Base-by-base conservation (phyloP, 2,329 filamentous ascomycete species). In the Penicillium sp. region DNA sequence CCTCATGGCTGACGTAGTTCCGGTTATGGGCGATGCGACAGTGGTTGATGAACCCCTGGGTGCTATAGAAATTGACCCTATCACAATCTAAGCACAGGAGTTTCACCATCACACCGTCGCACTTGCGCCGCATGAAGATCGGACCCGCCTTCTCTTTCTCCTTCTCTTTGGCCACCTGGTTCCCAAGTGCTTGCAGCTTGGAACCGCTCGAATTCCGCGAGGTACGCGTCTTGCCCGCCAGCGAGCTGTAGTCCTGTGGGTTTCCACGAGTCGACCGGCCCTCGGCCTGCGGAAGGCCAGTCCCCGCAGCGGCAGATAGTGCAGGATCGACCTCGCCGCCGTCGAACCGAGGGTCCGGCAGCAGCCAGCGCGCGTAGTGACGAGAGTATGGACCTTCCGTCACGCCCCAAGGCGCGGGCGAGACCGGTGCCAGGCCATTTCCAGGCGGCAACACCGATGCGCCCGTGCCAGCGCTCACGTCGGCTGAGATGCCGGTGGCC, bases 1-100 rank as follows among this genome's bases (percentile, higher is more conserved):
- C 87, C 64, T 97, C 91, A 59, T 98, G 93, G 56, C 88, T 96
- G 69, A 94, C 91, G 73, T 90, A 97, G 50, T 94, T 89, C 43
- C 87, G 79, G 62, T 85, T 86, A 69, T 98, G 93, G 17, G 90
- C 89, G 56, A 98, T 97, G 41, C 93, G 88, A 63, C 91, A 97
- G 63, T 98, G 93, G 61, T 98, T 98, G 71, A 98, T 93, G 69
- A 51, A 97, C n/a, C 93, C 93, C 66, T 97, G 93, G 0, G 90
- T 94, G 70, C 90, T 97, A 40, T 86, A 90, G 60, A 97, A 97
- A 64, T 96, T 87, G 63, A 88, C 87, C 49, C 91, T 79, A 34
- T 88, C 78, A 67, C 93, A 97, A 64, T 93, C 86, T 43, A 86
- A 69, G 72, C 93, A 98, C 48, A 94, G 84, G 33, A 97, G 77